Evolutionary conservation across 164 flowering plant genomes (phyloP), one percentile per base, ranked within the genome.

Genomic region (Echeveria elegans): DNA sequence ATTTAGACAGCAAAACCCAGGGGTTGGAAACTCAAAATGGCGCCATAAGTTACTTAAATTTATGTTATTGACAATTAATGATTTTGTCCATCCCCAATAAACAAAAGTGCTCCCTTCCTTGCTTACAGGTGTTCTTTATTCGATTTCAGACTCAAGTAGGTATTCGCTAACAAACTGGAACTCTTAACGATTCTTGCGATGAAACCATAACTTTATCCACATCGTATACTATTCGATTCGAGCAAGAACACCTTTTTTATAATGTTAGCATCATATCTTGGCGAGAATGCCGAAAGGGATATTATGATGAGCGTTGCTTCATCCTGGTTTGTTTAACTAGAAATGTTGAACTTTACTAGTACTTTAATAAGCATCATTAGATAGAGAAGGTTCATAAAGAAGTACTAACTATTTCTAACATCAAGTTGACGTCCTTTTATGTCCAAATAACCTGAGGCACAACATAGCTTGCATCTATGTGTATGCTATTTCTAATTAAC

Each of bases 241-340:
- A 11, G 3, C 30, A n/a, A 21, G 23, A 50, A 7, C 15, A 19
- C 15, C 30, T 21, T 21, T 53, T 53, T 7, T 10, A 21, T 21
- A 23, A 53, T 53, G 59, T 53, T 53, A 9, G 61, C 61, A 56
- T 28, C 61, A 56, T 28, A 56, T 56, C 61, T 52, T 6, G 32
- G 16, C 28, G 32, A 56, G 61, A 56, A 56, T 56, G 61, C 19
- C 3, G 32, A 56, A 56, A 28, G 61, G 32, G 61, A 28, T 56
- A 28, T 28, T 26, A 26, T 12, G 30, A 29, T 12, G 12, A 28
- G 32, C 30, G 28, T 0, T 1, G 30, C 61, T 56, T 21, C 58
- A 52, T 52, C 29, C 58, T 52, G 58, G 23, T 23, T 52, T 52
- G 58, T 21, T 23, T 7, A 48, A 21, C 58, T 9, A 8, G 58